phyloP scores from a whole-genome alignment of 2,329 filamentous ascomycete species.

The Aspergillus clavatus region DNA sequence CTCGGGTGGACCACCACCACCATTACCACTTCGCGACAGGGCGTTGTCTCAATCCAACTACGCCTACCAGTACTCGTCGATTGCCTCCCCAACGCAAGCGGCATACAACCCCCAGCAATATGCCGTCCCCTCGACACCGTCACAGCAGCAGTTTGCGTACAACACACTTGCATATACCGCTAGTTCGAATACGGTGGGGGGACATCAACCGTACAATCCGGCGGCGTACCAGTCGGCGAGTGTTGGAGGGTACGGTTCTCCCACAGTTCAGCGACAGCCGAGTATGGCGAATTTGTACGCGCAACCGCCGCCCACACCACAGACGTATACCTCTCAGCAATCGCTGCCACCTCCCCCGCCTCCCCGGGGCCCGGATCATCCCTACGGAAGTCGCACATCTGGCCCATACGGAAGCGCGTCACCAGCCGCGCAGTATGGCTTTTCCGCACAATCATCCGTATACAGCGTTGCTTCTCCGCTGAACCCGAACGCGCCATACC shows the following conservation, averaged over 20 bases:
- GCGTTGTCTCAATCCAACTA: constrained; percentile 41
- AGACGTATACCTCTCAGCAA: constrained; percentile 30
- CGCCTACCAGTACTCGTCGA: constrained; percentile 43
- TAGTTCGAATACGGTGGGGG: constrained; percentile 13
- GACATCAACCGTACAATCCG: constrained; percentile 47
- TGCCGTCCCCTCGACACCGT: constrained; percentile 43
- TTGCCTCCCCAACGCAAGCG: constrained; percentile 41
- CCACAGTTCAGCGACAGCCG: constrained; percentile 32
- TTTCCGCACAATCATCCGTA: constrained; percentile 22
- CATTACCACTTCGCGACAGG: constrained; percentile 35
- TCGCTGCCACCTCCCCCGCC: constrained; percentile 35
- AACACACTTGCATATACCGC: constrained; percentile 61
- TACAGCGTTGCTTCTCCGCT: constrained; percentile 25
- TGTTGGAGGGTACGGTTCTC: constrained; percentile 26
- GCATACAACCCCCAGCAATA: constrained; percentile 63
- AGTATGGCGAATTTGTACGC: constrained; percentile 24
- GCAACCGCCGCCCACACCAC: constrained; percentile 28
- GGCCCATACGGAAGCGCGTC: constrained; percentile 22
- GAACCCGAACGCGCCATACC: constrained; percentile 17
- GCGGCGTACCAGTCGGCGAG: constrained; percentile 44
- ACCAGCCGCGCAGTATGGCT: constrained; percentile 24
- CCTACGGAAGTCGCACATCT: constrained; percentile 34
- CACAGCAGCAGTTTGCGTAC: constrained; percentile 53
- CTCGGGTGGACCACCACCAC: constrained; percentile 26
- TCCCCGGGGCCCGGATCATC: constrained; percentile 35